Conservation (phyloP, 257 asterid species). For the Linderniella brevidens region DNA sequence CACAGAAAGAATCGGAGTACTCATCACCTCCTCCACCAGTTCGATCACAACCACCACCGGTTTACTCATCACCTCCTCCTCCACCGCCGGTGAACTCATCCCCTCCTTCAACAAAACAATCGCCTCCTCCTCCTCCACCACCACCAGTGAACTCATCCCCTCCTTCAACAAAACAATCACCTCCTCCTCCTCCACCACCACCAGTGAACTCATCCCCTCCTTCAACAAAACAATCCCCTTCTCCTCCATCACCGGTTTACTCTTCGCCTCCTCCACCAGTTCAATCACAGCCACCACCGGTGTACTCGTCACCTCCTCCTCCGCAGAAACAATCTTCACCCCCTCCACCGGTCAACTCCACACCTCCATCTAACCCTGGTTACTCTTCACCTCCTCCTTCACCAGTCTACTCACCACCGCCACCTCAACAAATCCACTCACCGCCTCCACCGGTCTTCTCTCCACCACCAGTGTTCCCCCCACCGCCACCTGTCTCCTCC, state of each 20-base stretch:
- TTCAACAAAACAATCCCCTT: no score
- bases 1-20: no score
- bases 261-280: slow-evolving; percentile 6
- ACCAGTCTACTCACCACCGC: neutral
- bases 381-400: slow-evolving; percentile 10
- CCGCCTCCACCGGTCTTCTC: slow-evolving; percentile 13
- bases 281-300: slow-evolving; percentile 1
- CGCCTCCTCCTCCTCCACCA: slow-evolving; percentile 8
- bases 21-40: slow-evolving; percentile 5
- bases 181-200: slow-evolving; percentile 11
- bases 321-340: neutral
- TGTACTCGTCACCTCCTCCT: neutral
- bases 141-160: slow-evolving; percentile 1
- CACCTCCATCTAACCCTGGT: slow-evolving; percentile 1
- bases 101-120: slow-evolving; percentile 9
- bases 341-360: neutral
- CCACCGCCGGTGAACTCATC: neutral
- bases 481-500: slow-evolving; percentile 11
- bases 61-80: neutral
- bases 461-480: slow-evolving; percentile 7
- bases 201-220: no score
- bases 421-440: neutral
- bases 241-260: slow-evolving; percentile 15
- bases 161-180: neutral
- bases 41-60: neutral